Base-by-base conservation (phyloP, 2,329 filamentous ascomycete species). In the Beauveria varroae region DNA sequence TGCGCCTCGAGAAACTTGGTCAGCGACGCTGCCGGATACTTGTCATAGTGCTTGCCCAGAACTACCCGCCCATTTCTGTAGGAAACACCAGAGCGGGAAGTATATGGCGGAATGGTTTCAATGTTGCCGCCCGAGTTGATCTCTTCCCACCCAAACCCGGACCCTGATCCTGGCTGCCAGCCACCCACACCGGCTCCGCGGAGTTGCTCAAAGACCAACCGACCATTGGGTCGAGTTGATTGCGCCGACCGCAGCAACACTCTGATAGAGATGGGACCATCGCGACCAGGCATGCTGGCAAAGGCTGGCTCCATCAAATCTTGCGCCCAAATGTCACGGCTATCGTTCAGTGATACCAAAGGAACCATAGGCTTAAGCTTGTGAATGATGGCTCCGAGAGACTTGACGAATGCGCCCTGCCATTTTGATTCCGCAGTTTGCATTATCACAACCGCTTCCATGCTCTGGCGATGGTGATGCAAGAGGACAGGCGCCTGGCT, bases 221-320 rank as follows among this genome's bases (percentile, higher is more conserved):
- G 41, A 8, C 41, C 41, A n/a, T 43, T 20, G 7, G 41, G 41
- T 43, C 41, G 41, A 20, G 7, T 20, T 20, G 41, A 43, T n/a
- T 43, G 41, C n/a, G 41, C 2, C 18, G 67, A 69, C 5, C 68
- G 61, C 16, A 74, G 62, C 28, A 74, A 64, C 2, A 74, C 64
- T 6, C 67, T 66, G 12, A 73, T 57, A 0, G 66, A 63, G 8
- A 72, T 64, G 5, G 71, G 64, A 0, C 71, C 69, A 6, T 69
- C 40, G 1, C 68, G 70, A 0, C 71, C 71, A 0, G 72, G 72
- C 67, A 74, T 73, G 51, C 68, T 71, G 3, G 67, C 65, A 62
- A 70, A 75, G 3, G 64, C 72, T 0, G 72, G 70, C 62, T 74
- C 71, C 40, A 75, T 54, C 43, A 74, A 69, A 62, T 75, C 72